Base-by-base conservation (phyloP, 2,329 filamentous ascomycete genomes). In the Phyllosticta capitalensis region DNA sequence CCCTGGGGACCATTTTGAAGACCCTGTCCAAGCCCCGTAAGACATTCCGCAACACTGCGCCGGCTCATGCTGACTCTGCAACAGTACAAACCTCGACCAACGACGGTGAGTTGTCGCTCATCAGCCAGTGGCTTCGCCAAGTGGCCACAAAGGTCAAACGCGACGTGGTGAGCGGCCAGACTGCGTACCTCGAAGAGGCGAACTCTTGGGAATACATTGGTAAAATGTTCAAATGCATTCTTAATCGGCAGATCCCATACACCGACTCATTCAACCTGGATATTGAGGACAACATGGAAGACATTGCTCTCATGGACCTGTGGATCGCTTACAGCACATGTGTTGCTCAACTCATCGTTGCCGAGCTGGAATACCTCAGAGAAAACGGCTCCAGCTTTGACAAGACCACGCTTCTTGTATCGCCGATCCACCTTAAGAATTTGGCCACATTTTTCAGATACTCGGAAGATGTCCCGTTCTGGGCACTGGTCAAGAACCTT, bases 151-250 rank as follows among this genome's bases (percentile, higher is more conserved):
- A 19, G 24, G 58, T 59, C 20, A 49, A 45, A 7, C 45, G 38
- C 19, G 28, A 28, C 9, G 38, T 52, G 53, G 19, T 59, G 33
- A 53, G 55, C 30, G 24, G 45, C 20, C 21, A 10, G 26, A 49
- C 58, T 48, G 50, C 54, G 10, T 74, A 67, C 54, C 48, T 65
- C n/a, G 62, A 65, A 56, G 68, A 67, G 59, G 56, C 60, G 7
- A n/a, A 53, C 1, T 72, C 72, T 56, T 74, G 71, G 71, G 67
- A 70, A n/a, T 68, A 71, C 17, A 66, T 73, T 10, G 64, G 65
- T 20, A 54, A 55, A 24, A 57, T 73, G 30, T 65, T 70, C 30
- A 63, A 64, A 55, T 69, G 66, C 54, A 52, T 72, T 19, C 56
- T 72, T 6, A 58, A 50, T 14, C 65, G 64, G 12, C 61, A 58